Base-by-base conservation (phyloP, 176 grass and related monocot genomes). In the Aegilops longissima region DNA sequence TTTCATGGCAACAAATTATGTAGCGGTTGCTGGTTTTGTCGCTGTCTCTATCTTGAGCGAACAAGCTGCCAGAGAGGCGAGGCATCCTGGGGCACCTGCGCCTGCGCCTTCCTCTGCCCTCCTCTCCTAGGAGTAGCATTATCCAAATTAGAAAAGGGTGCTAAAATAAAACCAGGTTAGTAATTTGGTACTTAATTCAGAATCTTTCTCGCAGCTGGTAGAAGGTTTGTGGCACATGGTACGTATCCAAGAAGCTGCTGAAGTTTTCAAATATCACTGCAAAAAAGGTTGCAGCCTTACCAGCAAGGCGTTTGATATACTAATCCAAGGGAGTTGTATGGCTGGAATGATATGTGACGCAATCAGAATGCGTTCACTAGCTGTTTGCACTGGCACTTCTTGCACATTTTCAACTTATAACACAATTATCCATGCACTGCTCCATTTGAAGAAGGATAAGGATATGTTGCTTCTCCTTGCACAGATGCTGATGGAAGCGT, bases 131-230 rank as follows among this genome's bases (percentile, higher is more conserved):
- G 27, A 66, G 64, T 12, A 17, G 44, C 44, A 47, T 35, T 35
- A 35, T 47, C 44, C 44, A 47, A 47, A 47, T 47, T 47, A 47
- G 44, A 47, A 47, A 12, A 45, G 9, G 42, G 42, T 44, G 42
- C 42, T 44, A 44, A 11, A 12, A 3, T 44, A 44, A 44, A 44
- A 44, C 42, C 42, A 44, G 42, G 42, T 44, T 44, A 44, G 42
- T 12, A 44, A 44, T 44, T 42, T 44, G 42, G 42, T 44, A 44
- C 42, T 44, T 44, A 44, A 44, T 44, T 44, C 40, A 9, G 84
- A 94, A 78, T 81, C 89, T 73, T 84, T 83, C 44, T 87, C 87
- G 6, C 66, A 85, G 33, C 77, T 94, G 24, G 73, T 91, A 78
- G 86, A 94, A 66, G 17, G 85, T 89, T 89, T 94, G 64, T 91